Percentiles rank a stretch among this genome's conserved stretches.
Evolutionary conservation across 495 filamentous ascomycete species (phyloP).

Genomic region (Aspergillus panamensis): DNA sequence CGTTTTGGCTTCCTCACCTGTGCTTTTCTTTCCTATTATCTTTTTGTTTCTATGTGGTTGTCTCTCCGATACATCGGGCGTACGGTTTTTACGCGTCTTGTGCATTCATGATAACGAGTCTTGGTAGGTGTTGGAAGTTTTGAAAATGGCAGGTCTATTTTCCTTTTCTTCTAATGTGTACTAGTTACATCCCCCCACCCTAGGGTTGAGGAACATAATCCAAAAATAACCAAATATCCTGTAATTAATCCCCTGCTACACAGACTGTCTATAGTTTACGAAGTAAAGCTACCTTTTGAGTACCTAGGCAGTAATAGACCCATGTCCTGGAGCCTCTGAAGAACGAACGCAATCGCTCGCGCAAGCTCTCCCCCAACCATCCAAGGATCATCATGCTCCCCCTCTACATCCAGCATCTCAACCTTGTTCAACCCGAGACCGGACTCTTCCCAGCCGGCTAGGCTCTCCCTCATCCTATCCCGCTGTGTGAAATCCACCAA

Average conservation of each 20-base stretch:
- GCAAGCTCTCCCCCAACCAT: conserved; percentile 50
- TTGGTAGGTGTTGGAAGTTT: conserved; percentile 28
- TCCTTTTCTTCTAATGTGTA: conserved; percentile 25
- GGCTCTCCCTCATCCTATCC: conserved; percentile 41
- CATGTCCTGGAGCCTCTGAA: conserved; percentile 28
- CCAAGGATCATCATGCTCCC: conserved; percentile 64
- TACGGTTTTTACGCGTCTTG: conserved; percentile 26
- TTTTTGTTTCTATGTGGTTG: conserved; percentile 12
- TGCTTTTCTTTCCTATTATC: conserved; percentile 3
- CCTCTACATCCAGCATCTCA: conserved; percentile 44
- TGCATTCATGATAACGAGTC: conserved; percentile 26
- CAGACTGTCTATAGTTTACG: too few species aligned
- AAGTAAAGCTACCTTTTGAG: background rate
- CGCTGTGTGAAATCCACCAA: conserved; percentile 56
- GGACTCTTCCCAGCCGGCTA: conserved; percentile 31
- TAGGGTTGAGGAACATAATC: conserved; percentile 12
- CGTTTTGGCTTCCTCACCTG: background rate
- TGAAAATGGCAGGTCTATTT: conserved; percentile 30
- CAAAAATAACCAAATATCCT: conserved; percentile 5
- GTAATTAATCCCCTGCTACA: background rate
- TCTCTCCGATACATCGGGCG: conserved; percentile 25
- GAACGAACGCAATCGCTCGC: conserved; percentile 32
- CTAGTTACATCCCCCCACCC: conserved; percentile 18
- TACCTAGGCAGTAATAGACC: background rate
- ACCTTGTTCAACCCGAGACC: conserved; percentile 28